Evolutionary conservation across 495 filamentous ascomycete genomes (phyloP).

Genomic region (Pseudoneurospora amorphoporcata): DNA sequence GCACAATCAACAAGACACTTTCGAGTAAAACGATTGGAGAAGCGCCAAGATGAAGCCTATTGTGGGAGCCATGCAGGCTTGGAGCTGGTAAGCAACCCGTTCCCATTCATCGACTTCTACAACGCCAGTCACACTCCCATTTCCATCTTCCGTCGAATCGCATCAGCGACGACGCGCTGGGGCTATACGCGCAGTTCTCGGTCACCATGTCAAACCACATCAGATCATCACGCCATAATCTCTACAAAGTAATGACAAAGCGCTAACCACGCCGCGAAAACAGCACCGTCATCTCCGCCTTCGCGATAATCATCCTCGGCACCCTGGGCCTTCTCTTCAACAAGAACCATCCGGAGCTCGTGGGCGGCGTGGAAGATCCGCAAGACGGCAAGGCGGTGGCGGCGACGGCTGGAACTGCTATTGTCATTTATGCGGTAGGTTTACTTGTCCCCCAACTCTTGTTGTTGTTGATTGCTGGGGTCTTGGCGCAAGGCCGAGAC

Average conservation of each 20-base stretch:
- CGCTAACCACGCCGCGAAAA: background rate
- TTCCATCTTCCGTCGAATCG: background rate
- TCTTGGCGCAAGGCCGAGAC: no score
- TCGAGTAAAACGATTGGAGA: background rate
- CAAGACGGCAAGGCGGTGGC: constrained; percentile 67
- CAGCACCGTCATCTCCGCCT: constrained; percentile 79
- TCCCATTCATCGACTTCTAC: background rate
- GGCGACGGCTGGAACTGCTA: constrained; percentile 71
- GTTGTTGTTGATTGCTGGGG: no score
- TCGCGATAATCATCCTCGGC: constrained; percentile 80
- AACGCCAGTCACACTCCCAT: background rate
- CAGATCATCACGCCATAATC: background rate
- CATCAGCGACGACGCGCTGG: no score
- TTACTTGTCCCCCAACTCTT: background rate
- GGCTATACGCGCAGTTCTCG: background rate
- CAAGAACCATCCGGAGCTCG: constrained; percentile 66
- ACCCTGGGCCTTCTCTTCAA: constrained; percentile 72
- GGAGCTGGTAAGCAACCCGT: constrained; percentile 60
- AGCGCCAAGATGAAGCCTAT: constrained; percentile 75
- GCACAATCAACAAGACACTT: background rate
- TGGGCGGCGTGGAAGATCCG: constrained; percentile 64
- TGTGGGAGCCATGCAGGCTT: constrained; percentile 81
- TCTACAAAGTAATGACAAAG: background rate
- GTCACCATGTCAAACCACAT: background rate
- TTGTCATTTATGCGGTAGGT: constrained; percentile 74